These are phyloP conservation scores for Dianthus caryophyllus DNA, from an alignment of 148 eudicot species.

Conservation along the genomic window DNA sequence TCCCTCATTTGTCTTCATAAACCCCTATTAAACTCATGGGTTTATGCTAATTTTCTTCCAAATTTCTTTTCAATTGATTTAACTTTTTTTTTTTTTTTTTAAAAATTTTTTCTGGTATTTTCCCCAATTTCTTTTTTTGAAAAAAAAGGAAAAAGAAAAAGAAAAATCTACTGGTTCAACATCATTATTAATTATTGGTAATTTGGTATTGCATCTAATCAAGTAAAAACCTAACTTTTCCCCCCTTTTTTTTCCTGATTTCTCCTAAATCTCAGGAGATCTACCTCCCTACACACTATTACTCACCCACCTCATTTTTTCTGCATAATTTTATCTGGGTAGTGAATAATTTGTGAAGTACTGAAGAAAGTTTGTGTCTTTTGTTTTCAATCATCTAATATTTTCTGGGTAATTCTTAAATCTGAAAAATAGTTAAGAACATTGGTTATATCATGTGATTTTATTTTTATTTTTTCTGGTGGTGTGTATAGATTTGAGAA, in stretches of 20 bases:
- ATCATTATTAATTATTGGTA: conserved; percentile 18
- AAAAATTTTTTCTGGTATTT: too few species aligned
- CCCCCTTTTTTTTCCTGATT: background rate
- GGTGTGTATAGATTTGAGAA: background rate
- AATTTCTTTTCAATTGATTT: background rate
- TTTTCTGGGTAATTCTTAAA: conserved; percentile 7
- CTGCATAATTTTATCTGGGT: conserved; percentile 5
- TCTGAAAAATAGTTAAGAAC: conserved; percentile 2
- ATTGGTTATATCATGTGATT: too few species aligned
- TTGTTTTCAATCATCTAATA: background rate
- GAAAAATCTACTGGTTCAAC: too few species aligned
- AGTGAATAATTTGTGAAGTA: conserved; percentile 5
- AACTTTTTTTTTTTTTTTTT: background rate
- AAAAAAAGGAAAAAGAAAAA: too few species aligned
- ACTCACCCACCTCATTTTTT: background rate
- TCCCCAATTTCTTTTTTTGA: too few species aligned
- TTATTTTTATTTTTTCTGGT: too few species aligned
- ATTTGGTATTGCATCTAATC: too few species aligned
- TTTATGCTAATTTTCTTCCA: conserved; percentile 6
- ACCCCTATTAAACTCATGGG: conserved; percentile 21
- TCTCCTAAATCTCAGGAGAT: conserved; percentile 26
- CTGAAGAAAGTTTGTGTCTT: background rate
- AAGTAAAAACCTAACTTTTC: conserved; percentile 22
- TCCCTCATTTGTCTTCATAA: conserved; percentile 17
- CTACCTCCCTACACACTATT: background rate